phyloP scores from a whole-genome alignment of 257 asterid genomes.

The Cynanchum wilfordii region DNA sequence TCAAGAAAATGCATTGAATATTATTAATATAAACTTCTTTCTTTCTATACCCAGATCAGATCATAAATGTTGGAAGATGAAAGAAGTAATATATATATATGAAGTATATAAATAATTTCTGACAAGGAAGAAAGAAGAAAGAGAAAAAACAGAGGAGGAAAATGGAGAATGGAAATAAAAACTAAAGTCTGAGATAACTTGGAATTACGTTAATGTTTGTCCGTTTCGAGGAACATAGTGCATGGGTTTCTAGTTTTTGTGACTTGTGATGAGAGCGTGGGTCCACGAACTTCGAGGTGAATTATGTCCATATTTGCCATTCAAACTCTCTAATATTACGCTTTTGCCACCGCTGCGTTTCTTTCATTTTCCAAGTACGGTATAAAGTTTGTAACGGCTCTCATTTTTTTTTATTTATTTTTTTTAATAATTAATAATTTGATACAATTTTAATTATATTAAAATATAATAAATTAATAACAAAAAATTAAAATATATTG shows the following conservation, averaged over 20 bases:
- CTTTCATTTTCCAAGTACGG: not conserved
- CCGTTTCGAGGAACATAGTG: constrained; percentile 40
- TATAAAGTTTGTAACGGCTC: not conserved
- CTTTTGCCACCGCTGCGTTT: constrained; percentile 11
- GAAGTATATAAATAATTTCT: not conserved
- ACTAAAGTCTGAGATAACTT: not conserved
- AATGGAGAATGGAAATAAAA: constrained; percentile 7
- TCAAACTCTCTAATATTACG: constrained; percentile 9
- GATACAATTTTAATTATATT: too few relatives aligned
- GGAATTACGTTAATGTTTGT: constrained; percentile 39
- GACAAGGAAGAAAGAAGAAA: constrained; percentile 3
- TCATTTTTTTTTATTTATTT: too few relatives aligned
- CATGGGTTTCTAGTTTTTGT: constrained; percentile 12
- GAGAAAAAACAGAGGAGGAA: not conserved
- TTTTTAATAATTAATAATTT: too few relatives aligned
- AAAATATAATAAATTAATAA: too few relatives aligned
- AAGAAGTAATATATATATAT: not conserved
- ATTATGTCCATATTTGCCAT: not conserved
- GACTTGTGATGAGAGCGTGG: constrained; percentile 29
- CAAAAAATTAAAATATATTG: too few relatives aligned
- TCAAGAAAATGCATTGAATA: constrained; percentile 8
- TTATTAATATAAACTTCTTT: not conserved
- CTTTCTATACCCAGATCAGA: constrained; percentile 7
- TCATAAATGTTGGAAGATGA: constrained; percentile 7
- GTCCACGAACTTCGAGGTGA: constrained; percentile 38